phyloP scores from a whole-genome alignment of 371 early-diverging fungal species.

The Massospora cicadina region DNA sequence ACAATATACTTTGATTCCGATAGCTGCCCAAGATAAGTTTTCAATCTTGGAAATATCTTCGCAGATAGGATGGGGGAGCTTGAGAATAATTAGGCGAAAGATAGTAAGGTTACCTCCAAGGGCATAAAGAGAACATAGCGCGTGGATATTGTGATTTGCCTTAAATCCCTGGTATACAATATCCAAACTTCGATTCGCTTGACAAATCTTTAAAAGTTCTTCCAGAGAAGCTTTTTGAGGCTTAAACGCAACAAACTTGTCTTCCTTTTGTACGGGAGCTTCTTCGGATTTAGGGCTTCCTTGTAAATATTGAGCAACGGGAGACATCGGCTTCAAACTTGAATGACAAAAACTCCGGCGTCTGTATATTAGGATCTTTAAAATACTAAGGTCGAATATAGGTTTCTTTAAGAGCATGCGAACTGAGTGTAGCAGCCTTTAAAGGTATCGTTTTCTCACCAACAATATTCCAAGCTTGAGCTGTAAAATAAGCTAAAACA shows the following conservation, averaged over 20 bases:
- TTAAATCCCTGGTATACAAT: slow-evolving; percentile 2
- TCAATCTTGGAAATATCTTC: background rate
- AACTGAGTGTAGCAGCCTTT: no score
- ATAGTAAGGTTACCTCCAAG: slow-evolving; percentile 3
- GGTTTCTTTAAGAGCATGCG: no score
- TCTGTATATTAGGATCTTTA: no score
- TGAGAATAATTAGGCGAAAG: background rate
- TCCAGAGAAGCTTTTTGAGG: background rate
- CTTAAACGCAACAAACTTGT: background rate
- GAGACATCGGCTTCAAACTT: no score
- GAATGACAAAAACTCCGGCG: no score
- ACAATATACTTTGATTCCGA: background rate
- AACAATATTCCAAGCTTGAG: no score
- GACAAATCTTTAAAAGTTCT: background rate
- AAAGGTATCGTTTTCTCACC: no score
- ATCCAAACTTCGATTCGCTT: background rate
- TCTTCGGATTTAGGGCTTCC: no score
- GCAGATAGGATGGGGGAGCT: slow-evolving; percentile 2
- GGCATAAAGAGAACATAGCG: slow-evolving; percentile 9
- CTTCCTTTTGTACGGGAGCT: no score
- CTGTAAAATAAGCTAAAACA: no score
- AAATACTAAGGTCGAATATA: no score
- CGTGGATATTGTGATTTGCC: slow-evolving; percentile 11
- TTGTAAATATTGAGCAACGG: no score
- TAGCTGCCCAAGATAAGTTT: slow-evolving; percentile 3